Evolutionary conservation across 2,329 filamentous ascomycete genomes (phyloP), one percentile per base, ranked within the genome.

Genomic region (Chaetomiaceae sp.): DNA sequence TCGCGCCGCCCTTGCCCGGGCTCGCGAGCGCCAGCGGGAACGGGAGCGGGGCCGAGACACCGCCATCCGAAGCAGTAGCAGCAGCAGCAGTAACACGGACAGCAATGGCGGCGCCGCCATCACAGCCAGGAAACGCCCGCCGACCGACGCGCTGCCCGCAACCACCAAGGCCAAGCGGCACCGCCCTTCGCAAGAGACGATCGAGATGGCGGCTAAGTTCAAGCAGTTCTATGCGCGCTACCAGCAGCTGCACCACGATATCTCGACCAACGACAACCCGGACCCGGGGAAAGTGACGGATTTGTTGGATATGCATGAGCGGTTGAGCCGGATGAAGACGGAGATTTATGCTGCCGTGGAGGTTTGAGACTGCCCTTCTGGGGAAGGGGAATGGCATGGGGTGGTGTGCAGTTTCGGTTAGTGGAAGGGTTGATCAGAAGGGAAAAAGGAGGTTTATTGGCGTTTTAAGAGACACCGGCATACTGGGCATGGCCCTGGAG

Each of bases 181-280:
- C 46, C 70, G 70, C 17, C 65, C 78, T 19, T 69, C 72, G n/a
- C 68, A 68, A 17, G 77, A 80, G 15, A 67, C 83, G 3, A 65
- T 84, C 50, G 66, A 72, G 54, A 75, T 80, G 60, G 81, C 83
- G 17, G 70, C 73, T 56, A 73, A 68, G 55, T 86, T 84, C 70
- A 80, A 81, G 65, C 63, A 67, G 42, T 78, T 63, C 57, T 85
- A 85, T 63, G 71, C 76, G 48, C 75, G 75, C 55, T 85, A 86
- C 64, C 73, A 79, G 63, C 66, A 72, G 12, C 69, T 85, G 40
- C 81, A 85, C 63, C 67, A 74, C 55, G 76, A 84, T 67, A 74
- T 86, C 54, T 68, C 71, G 17, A 72, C 66, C 6, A 62, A 79
- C 58, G 71, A 74, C 34, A 72, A 81, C 47, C 80, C 82, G 3